Evolutionary conservation across 768 basidiomycete species (phyloP).

Genomic region (Pisolithus albus): DNA sequence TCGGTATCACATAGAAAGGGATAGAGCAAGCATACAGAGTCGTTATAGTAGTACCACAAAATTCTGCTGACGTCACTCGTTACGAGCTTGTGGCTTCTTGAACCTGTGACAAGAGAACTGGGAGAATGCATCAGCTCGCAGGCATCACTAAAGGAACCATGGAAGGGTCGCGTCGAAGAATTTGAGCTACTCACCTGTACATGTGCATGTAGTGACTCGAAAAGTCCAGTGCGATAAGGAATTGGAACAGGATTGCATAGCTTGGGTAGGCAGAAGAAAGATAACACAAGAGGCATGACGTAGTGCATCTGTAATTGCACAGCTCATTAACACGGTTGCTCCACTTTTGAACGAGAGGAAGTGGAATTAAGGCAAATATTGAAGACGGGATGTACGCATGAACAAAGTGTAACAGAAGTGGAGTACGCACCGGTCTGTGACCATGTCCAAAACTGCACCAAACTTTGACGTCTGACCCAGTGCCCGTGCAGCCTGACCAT

Average conservation of each 20-base stretch:
- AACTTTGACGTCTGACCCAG: constrained; percentile 92
- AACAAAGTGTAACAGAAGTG: constrained; percentile 1
- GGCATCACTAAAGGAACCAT: neutral
- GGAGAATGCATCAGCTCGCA: constrained; percentile 5
- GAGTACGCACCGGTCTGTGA: constrained; percentile 80
- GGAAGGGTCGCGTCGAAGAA: neutral
- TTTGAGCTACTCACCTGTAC: constrained; percentile 70
- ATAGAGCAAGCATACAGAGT: constrained; percentile 54
- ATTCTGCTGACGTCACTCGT: constrained; percentile 90
- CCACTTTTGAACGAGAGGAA: no score
- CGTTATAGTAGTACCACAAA: constrained; percentile 89
- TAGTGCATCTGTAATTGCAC: constrained; percentile 74
- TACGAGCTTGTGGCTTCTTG: constrained; percentile 87
- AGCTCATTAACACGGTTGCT: neutral
- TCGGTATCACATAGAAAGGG: neutral
- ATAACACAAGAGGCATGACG: constrained; percentile 90
- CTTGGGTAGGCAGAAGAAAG: constrained; percentile 83
- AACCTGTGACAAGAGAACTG: constrained; percentile 93
- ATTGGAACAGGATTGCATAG: constrained; percentile 84
- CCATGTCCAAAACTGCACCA: constrained; percentile 98
- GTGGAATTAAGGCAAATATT: no score
- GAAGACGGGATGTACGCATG: neutral
- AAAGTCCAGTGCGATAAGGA: constrained; percentile 95
- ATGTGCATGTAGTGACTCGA: constrained; percentile 99
- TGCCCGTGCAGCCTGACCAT: constrained; percentile 86